A percentile compares a stretch with the other conserved stretches of the same genome.
These are phyloP conservation scores for Metschnikowia reukaufii DNA, from an alignment of 805 yeast species.

Conservation along the genomic window DNA sequence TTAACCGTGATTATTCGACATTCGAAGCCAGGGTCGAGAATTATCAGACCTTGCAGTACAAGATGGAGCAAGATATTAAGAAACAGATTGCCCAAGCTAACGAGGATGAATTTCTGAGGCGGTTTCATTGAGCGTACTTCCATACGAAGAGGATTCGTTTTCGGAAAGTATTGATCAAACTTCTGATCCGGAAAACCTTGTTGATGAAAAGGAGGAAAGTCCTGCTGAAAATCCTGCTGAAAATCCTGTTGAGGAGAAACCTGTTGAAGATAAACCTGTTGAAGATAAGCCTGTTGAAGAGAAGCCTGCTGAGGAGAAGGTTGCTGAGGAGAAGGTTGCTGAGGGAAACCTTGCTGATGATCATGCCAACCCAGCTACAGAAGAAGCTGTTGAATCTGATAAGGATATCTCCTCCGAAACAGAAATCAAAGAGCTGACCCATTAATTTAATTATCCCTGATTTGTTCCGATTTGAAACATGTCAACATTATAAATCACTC, in stretches of 20 bases:
- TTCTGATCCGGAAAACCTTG: not conserved
- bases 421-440: too few species aligned
- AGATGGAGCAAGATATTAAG: not conserved
- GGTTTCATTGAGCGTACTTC: too few species aligned
- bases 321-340: not conserved
- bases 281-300: not conserved
- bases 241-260: not conserved
- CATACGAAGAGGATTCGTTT: not conserved
- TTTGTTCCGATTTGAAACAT: too few species aligned
- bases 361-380: too few species aligned
- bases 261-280: not conserved
- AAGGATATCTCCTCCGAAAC: too few species aligned
- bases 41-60: conserved; percentile 20
- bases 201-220: not conserved
- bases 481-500: too few species aligned
- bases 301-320: not conserved
- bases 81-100: not conserved
- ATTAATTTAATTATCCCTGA: too few species aligned
- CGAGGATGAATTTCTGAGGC: too few species aligned
- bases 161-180: not conserved
- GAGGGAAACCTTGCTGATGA: too few species aligned
- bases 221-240: not conserved
- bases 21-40: conserved; percentile 30
- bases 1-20: conserved; percentile 20
- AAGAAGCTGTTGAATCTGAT: too few species aligned